Evolutionary conservation across 305 asterid species (phyloP).

Genomic region (Fraxinus latifolia): DNA sequence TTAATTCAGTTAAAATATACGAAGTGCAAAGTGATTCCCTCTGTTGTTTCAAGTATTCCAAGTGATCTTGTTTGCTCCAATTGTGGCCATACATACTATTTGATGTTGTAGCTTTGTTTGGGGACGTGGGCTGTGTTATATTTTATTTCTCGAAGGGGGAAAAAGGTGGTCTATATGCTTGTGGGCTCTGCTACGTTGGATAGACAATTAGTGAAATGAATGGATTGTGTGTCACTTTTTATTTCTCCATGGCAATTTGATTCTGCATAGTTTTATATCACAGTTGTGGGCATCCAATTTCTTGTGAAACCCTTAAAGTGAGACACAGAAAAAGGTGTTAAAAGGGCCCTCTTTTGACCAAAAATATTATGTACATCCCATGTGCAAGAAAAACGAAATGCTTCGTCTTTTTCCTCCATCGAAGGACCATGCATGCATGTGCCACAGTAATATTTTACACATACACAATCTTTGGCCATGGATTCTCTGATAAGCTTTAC

Average conservation of each 20-base stretch:
- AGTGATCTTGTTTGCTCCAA: too few relatives aligned
- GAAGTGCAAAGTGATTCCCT: background rate
- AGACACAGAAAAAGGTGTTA: constrained; percentile 17
- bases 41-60: background rate
- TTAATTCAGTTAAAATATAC: too few relatives aligned
- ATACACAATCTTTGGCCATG: background rate
- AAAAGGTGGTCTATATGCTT: background rate
- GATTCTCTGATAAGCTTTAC: background rate
- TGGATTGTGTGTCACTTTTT: background rate
- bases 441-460: background rate
- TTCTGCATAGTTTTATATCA: too few relatives aligned
- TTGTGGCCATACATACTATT: too few relatives aligned
- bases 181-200: background rate
- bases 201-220: background rate
- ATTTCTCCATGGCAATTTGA: background rate
- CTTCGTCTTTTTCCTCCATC: background rate
- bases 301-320: background rate
- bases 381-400: constrained; percentile 17
- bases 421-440: constrained; percentile 11
- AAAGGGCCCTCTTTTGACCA: constrained; percentile 5
- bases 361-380: constrained; percentile 11
- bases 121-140: too few relatives aligned
- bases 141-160: background rate
- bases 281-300: background rate
- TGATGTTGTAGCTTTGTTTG: too few relatives aligned